Conservation (phyloP, 345 rosid species). For the Conringia planisiliqua region DNA sequence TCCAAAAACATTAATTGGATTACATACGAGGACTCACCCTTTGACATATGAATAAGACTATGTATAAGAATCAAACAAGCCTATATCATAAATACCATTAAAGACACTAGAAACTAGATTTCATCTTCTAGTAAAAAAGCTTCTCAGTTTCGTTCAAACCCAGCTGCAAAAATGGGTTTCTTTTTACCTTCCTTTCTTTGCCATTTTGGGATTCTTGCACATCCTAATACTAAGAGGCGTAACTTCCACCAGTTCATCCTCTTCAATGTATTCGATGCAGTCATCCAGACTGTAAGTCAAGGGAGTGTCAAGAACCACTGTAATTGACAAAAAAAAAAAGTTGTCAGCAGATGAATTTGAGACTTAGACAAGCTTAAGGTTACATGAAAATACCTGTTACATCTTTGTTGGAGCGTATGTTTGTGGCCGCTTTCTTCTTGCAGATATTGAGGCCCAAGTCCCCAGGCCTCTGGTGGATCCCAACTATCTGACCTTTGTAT, state of each 20-base stretch:
- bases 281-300: constrained; percentile 89
- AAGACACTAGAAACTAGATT: constrained; percentile 21
- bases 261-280: constrained; percentile 95
- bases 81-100: constrained; percentile 6
- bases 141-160: constrained; percentile 8
- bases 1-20: constrained; percentile 5
- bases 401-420: constrained; percentile 88
- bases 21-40: constrained; percentile 15
- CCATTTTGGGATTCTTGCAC: constrained; percentile 84
- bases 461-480: constrained; percentile 91
- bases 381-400: constrained; percentile 51
- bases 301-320: constrained; percentile 91
- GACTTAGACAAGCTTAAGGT: not conserved
- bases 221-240: constrained; percentile 77
- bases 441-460: constrained; percentile 85
- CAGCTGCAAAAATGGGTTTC: constrained; percentile 25
- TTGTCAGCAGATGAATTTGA: not conserved
- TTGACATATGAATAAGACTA: constrained; percentile 18
- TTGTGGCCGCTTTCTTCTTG: constrained; percentile 96
- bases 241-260: constrained; percentile 97
- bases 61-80: constrained; percentile 17
- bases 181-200: constrained; percentile 54
- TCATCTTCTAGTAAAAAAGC: not conserved
- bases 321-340: not conserved
- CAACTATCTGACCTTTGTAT: constrained; percentile 89